Evolutionary conservation across 371 early-diverging fungal species (phyloP).

Genomic region (Thermomucor indicae-seudaticae): DNA sequence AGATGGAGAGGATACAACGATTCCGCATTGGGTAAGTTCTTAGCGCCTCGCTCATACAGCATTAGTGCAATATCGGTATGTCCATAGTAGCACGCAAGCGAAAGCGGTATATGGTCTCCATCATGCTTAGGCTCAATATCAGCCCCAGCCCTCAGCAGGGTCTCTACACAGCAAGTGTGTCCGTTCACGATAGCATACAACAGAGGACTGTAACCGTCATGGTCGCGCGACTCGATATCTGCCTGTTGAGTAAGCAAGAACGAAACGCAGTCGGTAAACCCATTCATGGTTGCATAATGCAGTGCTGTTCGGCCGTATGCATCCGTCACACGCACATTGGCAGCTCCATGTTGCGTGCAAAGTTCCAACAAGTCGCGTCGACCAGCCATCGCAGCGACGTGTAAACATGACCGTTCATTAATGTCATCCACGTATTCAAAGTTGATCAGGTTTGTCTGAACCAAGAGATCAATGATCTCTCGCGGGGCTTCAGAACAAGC

Average conservation of each 20-base stretch:
- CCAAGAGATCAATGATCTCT: conserved; percentile 55
- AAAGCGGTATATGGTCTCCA: conserved; percentile 67
- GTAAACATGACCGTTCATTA: conserved; percentile 83
- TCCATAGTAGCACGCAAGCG: conserved; percentile 88
- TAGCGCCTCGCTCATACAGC: conserved; percentile 72
- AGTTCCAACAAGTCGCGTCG: conserved; percentile 56
- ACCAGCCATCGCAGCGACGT: conserved; percentile 85
- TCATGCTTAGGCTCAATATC: conserved; percentile 61
- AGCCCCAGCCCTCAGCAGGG: conserved; percentile 64
- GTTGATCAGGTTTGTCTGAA: conserved; percentile 62
- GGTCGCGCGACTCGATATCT: conserved; percentile 67
- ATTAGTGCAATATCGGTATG: conserved; percentile 79
- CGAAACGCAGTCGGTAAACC: conserved; percentile 65
- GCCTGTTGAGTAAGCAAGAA: conserved; percentile 61
- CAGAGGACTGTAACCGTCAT: conserved; percentile 86
- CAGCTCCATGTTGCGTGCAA: conserved; percentile 57
- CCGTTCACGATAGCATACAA: conserved; percentile 86
- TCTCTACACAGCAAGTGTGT: conserved; percentile 67
- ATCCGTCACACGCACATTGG: conserved; percentile 68
- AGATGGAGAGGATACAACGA: conserved; percentile 87
- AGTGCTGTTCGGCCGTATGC: conserved; percentile 86
- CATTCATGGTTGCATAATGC: conserved; percentile 93
- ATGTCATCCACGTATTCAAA: conserved; percentile 87
- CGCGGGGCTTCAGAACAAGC: conserved; percentile 69
- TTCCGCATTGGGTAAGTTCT: conserved; percentile 62